Percentiles rank a stretch among this genome's conserved stretches.
Evolutionary conservation across 257 asterid species (phyloP).

Genomic region (Salvia splendens): DNA sequence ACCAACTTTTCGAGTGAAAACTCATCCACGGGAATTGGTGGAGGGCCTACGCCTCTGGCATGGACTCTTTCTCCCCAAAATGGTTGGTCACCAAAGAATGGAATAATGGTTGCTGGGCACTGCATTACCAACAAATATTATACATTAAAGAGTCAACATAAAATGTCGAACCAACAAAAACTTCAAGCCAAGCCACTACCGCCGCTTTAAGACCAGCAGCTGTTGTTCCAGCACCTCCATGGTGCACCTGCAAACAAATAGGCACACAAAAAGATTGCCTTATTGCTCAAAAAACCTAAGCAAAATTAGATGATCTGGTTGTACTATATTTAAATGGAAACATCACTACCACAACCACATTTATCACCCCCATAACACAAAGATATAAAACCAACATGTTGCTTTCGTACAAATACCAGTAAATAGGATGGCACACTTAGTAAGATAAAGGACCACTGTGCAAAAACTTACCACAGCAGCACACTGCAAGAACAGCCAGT

Average conservation of each 20-base stretch:
- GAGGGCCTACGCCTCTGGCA: constrained; percentile 82
- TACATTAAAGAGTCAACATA: constrained; percentile 12
- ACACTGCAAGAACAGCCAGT: constrained; percentile 87
- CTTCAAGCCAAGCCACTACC: constrained; percentile 40
- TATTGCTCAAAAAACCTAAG: constrained; percentile 8
- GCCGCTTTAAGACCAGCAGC: constrained; percentile 99
- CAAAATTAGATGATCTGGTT: neutral
- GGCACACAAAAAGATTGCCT: constrained; percentile 2
- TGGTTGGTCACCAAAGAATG: constrained; percentile 96
- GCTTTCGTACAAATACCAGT: too few species aligned
- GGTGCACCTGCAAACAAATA: constrained; percentile 77
- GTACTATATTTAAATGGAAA: neutral
- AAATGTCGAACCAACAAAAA: constrained; percentile 9
- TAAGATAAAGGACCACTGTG: neutral
- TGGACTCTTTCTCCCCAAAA: constrained; percentile 98
- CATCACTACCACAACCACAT: neutral
- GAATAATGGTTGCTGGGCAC: constrained; percentile 92
- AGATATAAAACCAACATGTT: constrained; percentile 8
- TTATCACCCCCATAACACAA: neutral
- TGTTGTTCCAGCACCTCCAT: constrained; percentile 98
- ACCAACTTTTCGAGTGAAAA: constrained; percentile 73
- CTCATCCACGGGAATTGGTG: constrained; percentile 85
- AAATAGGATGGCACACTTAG: neutral
- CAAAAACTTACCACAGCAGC: constrained; percentile 77
- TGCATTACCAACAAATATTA: constrained; percentile 32